A percentile compares a stretch with the other conserved stretches of the same genome.
These are phyloP conservation scores for Linanthus parryae DNA, from an alignment of 148 eudicot species.

Conservation along the genomic window DNA sequence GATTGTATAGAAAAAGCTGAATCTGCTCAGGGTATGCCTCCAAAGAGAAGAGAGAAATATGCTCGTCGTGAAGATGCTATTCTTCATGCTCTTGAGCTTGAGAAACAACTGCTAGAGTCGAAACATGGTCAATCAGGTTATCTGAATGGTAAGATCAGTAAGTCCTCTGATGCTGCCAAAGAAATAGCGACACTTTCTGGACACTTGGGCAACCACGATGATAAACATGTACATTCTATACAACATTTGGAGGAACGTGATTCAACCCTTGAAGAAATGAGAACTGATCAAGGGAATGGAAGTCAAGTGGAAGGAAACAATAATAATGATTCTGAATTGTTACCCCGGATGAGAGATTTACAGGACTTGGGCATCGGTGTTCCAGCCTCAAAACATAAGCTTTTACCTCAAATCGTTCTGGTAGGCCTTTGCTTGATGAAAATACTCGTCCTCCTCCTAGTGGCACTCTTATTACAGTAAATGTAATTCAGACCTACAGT, in stretches of 20 bases:
- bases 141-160: slow-evolving; percentile 26
- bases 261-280: slow-evolving; percentile 28
- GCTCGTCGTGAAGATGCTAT: slow-evolving; percentile 98
- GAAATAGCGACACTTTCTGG: slow-evolving; percentile 29
- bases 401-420: slow-evolving; percentile 30
- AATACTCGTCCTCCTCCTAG: slow-evolving; percentile 23
- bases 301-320: slow-evolving; percentile 29
- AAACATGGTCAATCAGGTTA: slow-evolving; percentile 46
- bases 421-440: slow-evolving; percentile 21
- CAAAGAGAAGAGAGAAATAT: slow-evolving; percentile 95
- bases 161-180: slow-evolving; percentile 34
- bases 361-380: slow-evolving; percentile 39
- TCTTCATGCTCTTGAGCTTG: slow-evolving; percentile 94
- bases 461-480: slow-evolving; percentile 21
- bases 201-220: slow-evolving; percentile 37
- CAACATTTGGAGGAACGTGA: slow-evolving; percentile 27
- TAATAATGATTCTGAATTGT: slow-evolving; percentile 26
- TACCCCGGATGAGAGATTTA: slow-evolving; percentile 42
- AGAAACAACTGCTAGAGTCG: slow-evolving; percentile 61
- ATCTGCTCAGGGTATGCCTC: slow-evolving; percentile 79
- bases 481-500: slow-evolving; percentile 23
- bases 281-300: slow-evolving; percentile 25
- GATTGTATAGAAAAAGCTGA: slow-evolving; percentile 93
- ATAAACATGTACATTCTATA: slow-evolving; percentile 26
- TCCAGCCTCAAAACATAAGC: slow-evolving; percentile 29